Evolutionary conservation across 805 yeast species (phyloP).

Genomic region (Metschnikowia henanensis): DNA sequence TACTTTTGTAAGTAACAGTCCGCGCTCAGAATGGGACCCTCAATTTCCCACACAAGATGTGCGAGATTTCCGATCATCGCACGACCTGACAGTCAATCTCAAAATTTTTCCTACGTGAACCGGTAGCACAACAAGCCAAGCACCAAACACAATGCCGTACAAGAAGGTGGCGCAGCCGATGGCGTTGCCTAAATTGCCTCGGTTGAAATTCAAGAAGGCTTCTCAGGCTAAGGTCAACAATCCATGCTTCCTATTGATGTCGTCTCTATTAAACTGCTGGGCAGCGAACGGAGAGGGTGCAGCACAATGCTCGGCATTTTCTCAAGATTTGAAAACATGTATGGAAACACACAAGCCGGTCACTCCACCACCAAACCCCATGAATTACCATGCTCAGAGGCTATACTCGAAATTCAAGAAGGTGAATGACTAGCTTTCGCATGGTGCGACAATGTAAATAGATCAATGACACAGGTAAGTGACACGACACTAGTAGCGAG

Average conservation of each 20-base stretch:
- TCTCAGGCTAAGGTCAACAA: conserved; percentile 56
- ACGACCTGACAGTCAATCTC: conserved; percentile 8
- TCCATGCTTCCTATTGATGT: conserved; percentile 79
- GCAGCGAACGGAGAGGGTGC: conserved; percentile 91
- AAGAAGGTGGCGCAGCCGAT: conserved; percentile 43
- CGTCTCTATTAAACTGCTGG: conserved; percentile 90
- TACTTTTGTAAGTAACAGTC: too few relatives aligned
- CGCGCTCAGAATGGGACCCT: too few relatives aligned
- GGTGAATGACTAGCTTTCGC: conserved; percentile 31
- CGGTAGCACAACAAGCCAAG: neutral
- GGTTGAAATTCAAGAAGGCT: conserved; percentile 68
- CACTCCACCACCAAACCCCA: conserved; percentile 43
- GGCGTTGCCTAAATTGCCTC: conserved; percentile 68
- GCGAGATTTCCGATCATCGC: conserved; percentile 8
- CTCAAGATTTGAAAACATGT: conserved; percentile 70
- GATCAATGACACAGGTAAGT: conserved; percentile 4
- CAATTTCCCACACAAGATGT: conserved; percentile 1
- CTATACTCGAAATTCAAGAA: conserved; percentile 54
- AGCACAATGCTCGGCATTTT: conserved; percentile 61
- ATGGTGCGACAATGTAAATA: conserved; percentile 6
- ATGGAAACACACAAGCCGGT: conserved; percentile 51
- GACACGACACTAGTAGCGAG: too few relatives aligned
- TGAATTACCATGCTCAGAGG: conserved; percentile 57
- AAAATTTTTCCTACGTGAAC: conserved; percentile 10
- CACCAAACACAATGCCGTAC: conserved; percentile 34